Evolutionary conservation across 2,329 filamentous ascomycete species (phyloP).

Genomic region (Cryphonectria parasitica): DNA sequence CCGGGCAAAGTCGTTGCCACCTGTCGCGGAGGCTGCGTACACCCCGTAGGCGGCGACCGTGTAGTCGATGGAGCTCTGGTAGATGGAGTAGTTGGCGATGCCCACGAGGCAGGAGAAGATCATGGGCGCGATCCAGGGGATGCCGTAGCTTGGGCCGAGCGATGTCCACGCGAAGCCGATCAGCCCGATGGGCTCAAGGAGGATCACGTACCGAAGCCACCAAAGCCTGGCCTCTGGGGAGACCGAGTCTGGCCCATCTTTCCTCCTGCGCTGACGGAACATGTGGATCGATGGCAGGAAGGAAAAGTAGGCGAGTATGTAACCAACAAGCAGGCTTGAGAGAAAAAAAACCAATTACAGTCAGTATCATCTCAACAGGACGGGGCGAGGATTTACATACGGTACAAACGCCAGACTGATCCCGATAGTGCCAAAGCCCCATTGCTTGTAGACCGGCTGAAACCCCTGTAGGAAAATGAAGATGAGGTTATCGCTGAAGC

Average conservation of each 20-base stretch:
- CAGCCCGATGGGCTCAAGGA: slow-evolving; percentile 62
- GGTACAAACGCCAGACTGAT: slow-evolving; percentile 31
- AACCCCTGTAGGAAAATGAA: slow-evolving; percentile 80
- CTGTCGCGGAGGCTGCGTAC: slow-evolving; percentile 68
- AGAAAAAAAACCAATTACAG: background rate
- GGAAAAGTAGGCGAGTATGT: slow-evolving; percentile 60
- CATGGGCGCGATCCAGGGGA: slow-evolving; percentile 66
- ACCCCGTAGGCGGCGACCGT: slow-evolving; percentile 70
- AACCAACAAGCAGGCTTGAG: slow-evolving; percentile 44
- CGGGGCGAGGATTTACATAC: background rate
- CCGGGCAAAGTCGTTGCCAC: slow-evolving; percentile 62
- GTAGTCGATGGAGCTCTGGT: slow-evolving; percentile 71
- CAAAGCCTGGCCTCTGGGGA: slow-evolving; percentile 60
- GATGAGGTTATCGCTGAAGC: slow-evolving; percentile 75
- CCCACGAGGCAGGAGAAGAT: slow-evolving; percentile 63
- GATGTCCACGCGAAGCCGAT: slow-evolving; percentile 66
- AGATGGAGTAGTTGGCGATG: slow-evolving; percentile 66
- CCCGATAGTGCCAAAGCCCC: slow-evolving; percentile 46
- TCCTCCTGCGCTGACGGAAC: slow-evolving; percentile 43
- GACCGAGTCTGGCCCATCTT: slow-evolving; percentile 46
- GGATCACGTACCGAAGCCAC: slow-evolving; percentile 63
- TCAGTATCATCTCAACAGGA: background rate
- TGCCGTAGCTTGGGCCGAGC: slow-evolving; percentile 49
- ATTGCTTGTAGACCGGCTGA: slow-evolving; percentile 69
- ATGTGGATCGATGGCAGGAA: slow-evolving; percentile 58